phyloP scores from a whole-genome alignment of 257 asterid species.

The Plantago major region DNA sequence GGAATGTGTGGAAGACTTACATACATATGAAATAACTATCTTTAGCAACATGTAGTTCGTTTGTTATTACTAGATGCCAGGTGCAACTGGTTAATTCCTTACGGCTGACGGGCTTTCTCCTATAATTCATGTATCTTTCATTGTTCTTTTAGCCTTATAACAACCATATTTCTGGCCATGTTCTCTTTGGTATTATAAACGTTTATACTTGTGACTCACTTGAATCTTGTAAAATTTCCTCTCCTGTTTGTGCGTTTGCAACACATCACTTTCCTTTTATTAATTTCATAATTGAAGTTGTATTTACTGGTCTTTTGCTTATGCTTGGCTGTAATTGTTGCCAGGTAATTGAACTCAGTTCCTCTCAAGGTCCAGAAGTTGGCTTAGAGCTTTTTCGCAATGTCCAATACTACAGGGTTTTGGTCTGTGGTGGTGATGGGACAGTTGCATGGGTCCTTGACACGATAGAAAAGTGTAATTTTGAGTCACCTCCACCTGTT shows the following conservation, averaged over 20 bases:
- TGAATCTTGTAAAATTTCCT: neutral
- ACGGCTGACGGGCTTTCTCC: neutral
- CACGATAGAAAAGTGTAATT: conserved; percentile 64
- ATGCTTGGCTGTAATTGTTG: conserved; percentile 21
- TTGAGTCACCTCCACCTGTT: conserved; percentile 81
- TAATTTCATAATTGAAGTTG: no score
- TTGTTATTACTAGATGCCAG: neutral
- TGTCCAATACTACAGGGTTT: conserved; percentile 66
- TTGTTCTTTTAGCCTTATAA: neutral
- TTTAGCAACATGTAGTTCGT: neutral
- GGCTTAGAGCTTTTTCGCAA: conserved; percentile 63
- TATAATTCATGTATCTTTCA: neutral
- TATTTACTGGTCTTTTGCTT: conserved; percentile 10
- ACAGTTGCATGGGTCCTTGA: conserved; percentile 93
- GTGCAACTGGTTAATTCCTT: neutral
- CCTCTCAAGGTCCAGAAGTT: conserved; percentile 76
- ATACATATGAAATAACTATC: neutral
- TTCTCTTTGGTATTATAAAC: neutral
- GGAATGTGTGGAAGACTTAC: neutral
- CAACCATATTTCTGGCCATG: neutral
- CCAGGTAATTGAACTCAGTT: conserved; percentile 71
- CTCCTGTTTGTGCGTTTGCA: neutral
- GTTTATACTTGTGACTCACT: neutral
- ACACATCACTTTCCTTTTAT: no score
- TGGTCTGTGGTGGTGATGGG: conserved; percentile 93